Percentiles rank a stretch among this genome's conserved stretches.
Conservation (phyloP, 768 basidiomycete genomes). For the Trametes cubensis region DNA sequence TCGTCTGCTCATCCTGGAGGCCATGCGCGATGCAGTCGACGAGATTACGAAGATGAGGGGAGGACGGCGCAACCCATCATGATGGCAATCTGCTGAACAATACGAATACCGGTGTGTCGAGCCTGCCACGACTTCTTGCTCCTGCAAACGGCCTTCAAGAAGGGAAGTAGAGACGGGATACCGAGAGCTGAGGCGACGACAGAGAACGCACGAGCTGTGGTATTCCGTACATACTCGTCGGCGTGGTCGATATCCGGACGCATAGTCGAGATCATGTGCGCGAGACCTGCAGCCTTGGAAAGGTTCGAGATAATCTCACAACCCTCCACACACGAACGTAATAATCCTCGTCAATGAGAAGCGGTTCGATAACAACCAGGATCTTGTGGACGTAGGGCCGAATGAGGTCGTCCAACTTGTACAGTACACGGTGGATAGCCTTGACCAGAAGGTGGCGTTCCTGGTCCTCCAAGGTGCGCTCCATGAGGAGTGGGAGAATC, state of each 20-base stretch:
- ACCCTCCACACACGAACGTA: conserved; percentile 95
- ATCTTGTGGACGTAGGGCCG: conserved; percentile 99
- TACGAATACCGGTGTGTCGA: conserved; percentile 97
- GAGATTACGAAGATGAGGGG: conserved; percentile 92
- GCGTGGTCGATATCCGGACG: conserved; percentile 99
- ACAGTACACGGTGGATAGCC: conserved; percentile 97
- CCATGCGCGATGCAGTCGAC: conserved; percentile 96
- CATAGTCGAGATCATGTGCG: conserved; percentile 99
- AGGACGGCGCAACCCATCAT: conserved; percentile 99
- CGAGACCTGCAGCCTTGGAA: conserved; percentile 97
- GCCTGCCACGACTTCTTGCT: conserved; percentile 99
- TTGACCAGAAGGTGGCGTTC: conserved; percentile 98
- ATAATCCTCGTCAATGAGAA: conserved; percentile 98
- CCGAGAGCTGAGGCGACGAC: conserved; percentile 98
- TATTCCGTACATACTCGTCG: conserved; percentile 98
- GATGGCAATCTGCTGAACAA: conserved; percentile 98
- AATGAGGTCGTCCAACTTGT: conserved; percentile 98
- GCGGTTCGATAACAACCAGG: conserved; percentile 97
- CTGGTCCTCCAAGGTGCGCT: conserved; percentile 95
- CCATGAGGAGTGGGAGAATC: conserved; percentile 97
- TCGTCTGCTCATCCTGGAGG: conserved; percentile 92
- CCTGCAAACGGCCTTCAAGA: conserved; percentile 97
- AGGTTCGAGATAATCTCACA: conserved; percentile 99
- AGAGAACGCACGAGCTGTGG: conserved; percentile 97
- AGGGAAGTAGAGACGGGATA: conserved; percentile 95